Evolutionary conservation across 2,329 filamentous ascomycete genomes (phyloP).

Genomic region (Salinomyces thailandicus): DNA sequence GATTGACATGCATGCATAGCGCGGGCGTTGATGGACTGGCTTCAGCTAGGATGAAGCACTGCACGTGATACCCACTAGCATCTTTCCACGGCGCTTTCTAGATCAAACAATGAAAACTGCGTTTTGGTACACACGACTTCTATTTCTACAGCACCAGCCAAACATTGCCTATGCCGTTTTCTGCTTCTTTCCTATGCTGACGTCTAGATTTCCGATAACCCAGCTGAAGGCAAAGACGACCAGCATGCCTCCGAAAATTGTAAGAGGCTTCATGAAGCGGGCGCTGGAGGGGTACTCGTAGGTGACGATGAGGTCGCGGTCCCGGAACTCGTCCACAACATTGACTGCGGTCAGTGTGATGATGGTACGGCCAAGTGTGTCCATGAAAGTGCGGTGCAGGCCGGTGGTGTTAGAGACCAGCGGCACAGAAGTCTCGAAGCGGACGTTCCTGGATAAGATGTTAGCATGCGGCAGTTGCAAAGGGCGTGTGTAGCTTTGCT

Average conservation of each 20-base stretch:
- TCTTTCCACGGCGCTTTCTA: not conserved
- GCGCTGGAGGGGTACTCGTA: constrained; percentile 74
- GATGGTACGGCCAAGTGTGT: constrained; percentile 78
- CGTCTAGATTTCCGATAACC: constrained; percentile 65
- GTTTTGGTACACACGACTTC: no score
- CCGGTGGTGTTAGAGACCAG: constrained; percentile 50
- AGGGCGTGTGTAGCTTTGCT: constrained; percentile 28
- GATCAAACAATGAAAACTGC: no score
- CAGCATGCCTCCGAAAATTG: constrained; percentile 64
- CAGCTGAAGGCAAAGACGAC: constrained; percentile 65
- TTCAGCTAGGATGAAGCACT: not conserved
- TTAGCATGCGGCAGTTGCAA: constrained; percentile 1
- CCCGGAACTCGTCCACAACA: constrained; percentile 80
- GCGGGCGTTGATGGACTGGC: not conserved
- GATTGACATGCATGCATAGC: constrained; percentile 2
- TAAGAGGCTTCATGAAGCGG: constrained; percentile 73
- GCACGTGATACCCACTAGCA: constrained; percentile 1
- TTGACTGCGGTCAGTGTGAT: constrained; percentile 74
- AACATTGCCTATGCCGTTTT: constrained; percentile 7
- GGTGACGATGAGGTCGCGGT: constrained; percentile 70
- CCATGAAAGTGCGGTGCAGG: constrained; percentile 81
- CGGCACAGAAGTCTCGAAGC: constrained; percentile 65
- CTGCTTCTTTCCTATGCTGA: constrained; percentile 54
- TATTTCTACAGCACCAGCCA: no score
- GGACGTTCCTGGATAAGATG: constrained; percentile 55